Percentiles rank a stretch among this genome's conserved stretches.
Conservation (phyloP, 345 rosid genomes). For the Carallia pectinifolia region DNA sequence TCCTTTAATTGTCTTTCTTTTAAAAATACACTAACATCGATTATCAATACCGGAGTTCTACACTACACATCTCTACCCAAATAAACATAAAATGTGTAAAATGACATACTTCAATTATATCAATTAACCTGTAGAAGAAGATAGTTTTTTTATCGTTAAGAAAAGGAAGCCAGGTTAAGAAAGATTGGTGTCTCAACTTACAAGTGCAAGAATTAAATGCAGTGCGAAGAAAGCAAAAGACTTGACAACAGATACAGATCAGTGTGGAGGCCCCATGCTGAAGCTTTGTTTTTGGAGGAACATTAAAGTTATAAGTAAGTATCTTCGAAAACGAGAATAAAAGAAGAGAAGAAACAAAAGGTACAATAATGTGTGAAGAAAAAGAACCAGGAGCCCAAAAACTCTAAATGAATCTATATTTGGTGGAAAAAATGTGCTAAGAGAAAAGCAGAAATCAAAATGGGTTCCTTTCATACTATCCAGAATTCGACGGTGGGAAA, state of each 20-base stretch:
- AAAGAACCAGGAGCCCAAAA: constrained; percentile 10
- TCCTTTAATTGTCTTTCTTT: too few species aligned
- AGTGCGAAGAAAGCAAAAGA: constrained; percentile 18
- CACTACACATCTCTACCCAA: constrained; percentile 6
- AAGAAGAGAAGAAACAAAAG: constrained; percentile 9
- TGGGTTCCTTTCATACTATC: constrained; percentile 1
- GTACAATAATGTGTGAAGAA: background rate
- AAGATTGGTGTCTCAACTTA: constrained; percentile 15
- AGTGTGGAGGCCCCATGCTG: constrained; percentile 28
- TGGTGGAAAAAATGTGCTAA: constrained; percentile 14
- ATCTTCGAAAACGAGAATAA: background rate
- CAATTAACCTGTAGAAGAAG: too few species aligned
- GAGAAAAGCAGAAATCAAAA: background rate
- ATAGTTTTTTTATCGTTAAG: too few species aligned
- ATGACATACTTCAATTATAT: background rate
- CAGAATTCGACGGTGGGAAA: too few species aligned
- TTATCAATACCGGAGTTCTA: constrained; percentile 21
- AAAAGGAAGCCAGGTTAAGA: background rate
- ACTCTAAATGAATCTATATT: constrained; percentile 22
- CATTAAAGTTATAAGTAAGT: constrained; percentile 19
- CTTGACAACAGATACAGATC: constrained; percentile 18
- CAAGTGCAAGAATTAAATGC: constrained; percentile 35
- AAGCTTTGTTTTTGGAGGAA: constrained; percentile 18
- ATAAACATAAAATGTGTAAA: constrained; percentile 3
- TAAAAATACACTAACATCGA: background rate